Base-by-base conservation (phyloP, 2,329 filamentous ascomycete genomes). In the Aspergillus transmontanensis region DNA sequence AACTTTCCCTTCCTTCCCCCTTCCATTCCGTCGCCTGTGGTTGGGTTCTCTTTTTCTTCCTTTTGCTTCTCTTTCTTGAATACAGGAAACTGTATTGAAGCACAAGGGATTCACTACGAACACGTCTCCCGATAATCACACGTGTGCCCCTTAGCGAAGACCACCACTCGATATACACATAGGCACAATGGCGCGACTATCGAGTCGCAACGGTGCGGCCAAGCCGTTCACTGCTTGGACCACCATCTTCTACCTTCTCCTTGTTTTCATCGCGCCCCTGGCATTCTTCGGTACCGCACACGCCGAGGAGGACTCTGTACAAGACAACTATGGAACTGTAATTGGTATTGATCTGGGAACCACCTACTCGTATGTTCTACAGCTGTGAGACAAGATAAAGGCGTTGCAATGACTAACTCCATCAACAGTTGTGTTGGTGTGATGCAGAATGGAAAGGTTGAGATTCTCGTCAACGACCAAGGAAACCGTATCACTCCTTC, bases 331-430 rank as follows among this genome's bases (percentile, higher is more conserved):
- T 81, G 93, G 93, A 78, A 94, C 90, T 75, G 84, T 97, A 73
- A 94, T 97, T 75, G 93, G 93, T 88, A 97, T 97, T 83, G 93
- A 96, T 89, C 82, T 97, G 78, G 93, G 93, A 83, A 97, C 93
- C 58, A 97, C 93, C 69, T 88, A 88, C 79, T 87, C 85, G 71
- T 79, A 76, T 36, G 77, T 71, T 26, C 36, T 6, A 2, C 26
- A 9, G 12, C 19, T 7, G 46, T 32, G 2, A 11, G 21, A 19
- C 16, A 41, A 41, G 28, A 11, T 14, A 23, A 23, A 14, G 11
- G 9, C 14, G 30, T n/a, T n/a, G 2, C 16, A 32, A 23, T 41
- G 51, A 66, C 70, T 73, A 63, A 71, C 63, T 57, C 4, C 53
- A 11, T 51, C 89, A 89, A 12, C 83, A 90, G 87, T 75, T 96